Conservation (phyloP, 2,329 filamentous ascomycete genomes). For the Drechslerella dactyloides region DNA sequence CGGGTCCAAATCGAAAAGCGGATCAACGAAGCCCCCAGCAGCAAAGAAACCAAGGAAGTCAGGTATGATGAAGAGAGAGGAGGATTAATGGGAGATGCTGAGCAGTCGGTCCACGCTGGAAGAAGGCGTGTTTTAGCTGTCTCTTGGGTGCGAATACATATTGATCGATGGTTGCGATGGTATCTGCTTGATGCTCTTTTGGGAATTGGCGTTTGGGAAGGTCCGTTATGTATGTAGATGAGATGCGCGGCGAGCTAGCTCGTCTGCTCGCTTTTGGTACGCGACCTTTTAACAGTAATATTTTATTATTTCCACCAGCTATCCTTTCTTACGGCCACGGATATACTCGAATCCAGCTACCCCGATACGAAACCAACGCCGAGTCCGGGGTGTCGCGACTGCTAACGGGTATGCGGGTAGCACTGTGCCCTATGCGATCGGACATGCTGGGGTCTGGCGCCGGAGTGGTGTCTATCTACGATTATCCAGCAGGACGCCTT, state of each 20-base stretch:
- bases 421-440: no score
- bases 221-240: not conserved
- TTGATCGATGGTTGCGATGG: not conserved
- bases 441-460: no score
- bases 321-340: not conserved
- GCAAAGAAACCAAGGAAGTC: conserved; percentile 49
- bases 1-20: conserved; percentile 25
- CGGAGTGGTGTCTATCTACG: no score
- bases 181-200: not conserved
- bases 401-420: no score
- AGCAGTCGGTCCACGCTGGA: not conserved
- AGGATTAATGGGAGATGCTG: conserved; percentile 20
- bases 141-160: not conserved
- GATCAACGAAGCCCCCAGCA: conserved; percentile 41
- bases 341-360: no score
- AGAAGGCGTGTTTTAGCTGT: not conserved
- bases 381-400: no score
- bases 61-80: conserved; percentile 27
- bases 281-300: not conserved
- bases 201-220: not conserved
- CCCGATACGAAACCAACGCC: no score
- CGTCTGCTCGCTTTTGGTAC: not conserved
- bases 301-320: not conserved
- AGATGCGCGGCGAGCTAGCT: not conserved
- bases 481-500: no score